These are phyloP conservation scores for Ehretia macrophylla DNA, from an alignment of 257 asterid genomes.

Conservation along the genomic window DNA sequence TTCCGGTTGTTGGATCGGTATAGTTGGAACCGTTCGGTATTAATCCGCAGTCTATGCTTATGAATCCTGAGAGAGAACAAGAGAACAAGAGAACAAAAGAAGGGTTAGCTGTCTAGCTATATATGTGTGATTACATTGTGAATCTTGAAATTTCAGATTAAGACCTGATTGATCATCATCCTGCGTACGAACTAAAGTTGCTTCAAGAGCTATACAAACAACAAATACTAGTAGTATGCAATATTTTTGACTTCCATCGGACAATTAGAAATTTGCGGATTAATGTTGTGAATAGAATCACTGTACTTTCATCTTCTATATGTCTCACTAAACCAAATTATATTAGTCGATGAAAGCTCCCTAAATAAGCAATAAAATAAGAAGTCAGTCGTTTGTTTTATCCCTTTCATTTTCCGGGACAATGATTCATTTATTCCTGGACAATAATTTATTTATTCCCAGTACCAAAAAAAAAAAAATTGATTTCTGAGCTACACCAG, in stretches of 20 bases:
- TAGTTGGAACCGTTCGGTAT: constrained; percentile 11
- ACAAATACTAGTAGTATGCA: neutral
- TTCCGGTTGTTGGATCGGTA: constrained; percentile 6
- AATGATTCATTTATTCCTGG: neutral
- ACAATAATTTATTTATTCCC: too few species aligned
- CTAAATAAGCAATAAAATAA: too few species aligned
- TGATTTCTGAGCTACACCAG: too few species aligned
- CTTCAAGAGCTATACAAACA: neutral
- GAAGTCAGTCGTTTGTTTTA: neutral
- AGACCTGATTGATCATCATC: neutral
- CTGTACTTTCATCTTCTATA: too few species aligned
- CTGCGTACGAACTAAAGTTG: neutral
- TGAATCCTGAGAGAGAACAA: constrained; percentile 17
- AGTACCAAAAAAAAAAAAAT: too few species aligned
- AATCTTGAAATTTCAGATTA: neutral
- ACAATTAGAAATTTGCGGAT: neutral
- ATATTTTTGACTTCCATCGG: neutral
- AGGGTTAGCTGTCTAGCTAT: neutral
- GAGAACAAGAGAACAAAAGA: neutral
- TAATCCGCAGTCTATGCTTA: constrained; percentile 30
- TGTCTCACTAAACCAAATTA: too few species aligned
- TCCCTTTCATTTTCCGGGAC: neutral
- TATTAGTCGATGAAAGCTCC: too few species aligned
- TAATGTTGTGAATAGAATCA: neutral
- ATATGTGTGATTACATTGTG: neutral